These are phyloP conservation scores for Massariosphaeria phaeospora DNA, from an alignment of 495 filamentous ascomycete species.

Conservation along the genomic window DNA sequence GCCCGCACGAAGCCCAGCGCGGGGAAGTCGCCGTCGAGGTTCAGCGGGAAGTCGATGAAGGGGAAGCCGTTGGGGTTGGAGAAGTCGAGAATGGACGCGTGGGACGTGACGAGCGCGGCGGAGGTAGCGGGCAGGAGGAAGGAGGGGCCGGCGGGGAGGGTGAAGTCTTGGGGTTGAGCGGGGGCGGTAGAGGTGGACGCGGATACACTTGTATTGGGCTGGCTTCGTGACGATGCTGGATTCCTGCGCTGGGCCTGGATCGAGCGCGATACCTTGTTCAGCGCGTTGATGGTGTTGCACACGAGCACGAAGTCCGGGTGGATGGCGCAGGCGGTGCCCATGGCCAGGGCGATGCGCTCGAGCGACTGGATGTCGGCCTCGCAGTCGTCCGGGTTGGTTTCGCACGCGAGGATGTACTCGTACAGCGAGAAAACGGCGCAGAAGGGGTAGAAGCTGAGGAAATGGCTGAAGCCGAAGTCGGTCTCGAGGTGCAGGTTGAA, in stretches of 20 bases:
- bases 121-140: too few species aligned
- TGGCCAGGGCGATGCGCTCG: background rate
- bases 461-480: background rate
- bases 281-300: slow-evolving; percentile 7
- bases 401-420: slow-evolving; percentile 6
- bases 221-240: too few species aligned
- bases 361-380: slow-evolving; percentile 8
- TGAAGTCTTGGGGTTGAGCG: too few species aligned
- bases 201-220: too few species aligned
- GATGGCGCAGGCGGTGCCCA: background rate
- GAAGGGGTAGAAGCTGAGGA: slow-evolving; percentile 14
- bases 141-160: too few species aligned
- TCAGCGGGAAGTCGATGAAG: too few species aligned
- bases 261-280: slow-evolving; percentile 13
- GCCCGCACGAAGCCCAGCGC: slow-evolving; percentile 6
- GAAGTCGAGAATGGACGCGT: too few species aligned
- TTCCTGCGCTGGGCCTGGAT: background rate
- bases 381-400: slow-evolving; percentile 4
- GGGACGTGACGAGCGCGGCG: too few species aligned
- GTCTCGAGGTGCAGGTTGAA: background rate
- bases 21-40: background rate
- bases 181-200: too few species aligned
- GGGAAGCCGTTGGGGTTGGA: too few species aligned
- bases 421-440: slow-evolving; percentile 15
- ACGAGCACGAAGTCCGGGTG: background rate